Evolutionary conservation across 306 rosid genomes (phyloP).

Genomic region (Cyclanthera cordifolia): DNA sequence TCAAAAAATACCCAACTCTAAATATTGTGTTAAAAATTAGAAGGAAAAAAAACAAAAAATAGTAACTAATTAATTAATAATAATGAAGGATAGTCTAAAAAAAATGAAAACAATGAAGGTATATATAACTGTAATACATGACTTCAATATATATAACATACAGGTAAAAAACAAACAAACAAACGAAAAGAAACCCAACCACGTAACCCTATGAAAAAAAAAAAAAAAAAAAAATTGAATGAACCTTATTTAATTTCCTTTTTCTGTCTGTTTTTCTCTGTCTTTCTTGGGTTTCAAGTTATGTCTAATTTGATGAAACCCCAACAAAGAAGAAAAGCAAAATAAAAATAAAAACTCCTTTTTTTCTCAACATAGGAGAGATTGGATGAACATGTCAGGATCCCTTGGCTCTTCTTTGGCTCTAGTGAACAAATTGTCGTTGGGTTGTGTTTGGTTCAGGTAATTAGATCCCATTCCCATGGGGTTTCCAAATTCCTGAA

Average conservation of each 20-base stretch:
- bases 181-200: neutral
- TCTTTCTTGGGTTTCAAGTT: neutral
- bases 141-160: neutral
- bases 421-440: constrained; percentile 32
- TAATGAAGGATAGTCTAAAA: neutral
- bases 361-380: constrained; percentile 41
- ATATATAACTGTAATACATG: neutral
- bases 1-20: too few species aligned
- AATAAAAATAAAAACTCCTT: too few species aligned
- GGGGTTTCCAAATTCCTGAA: constrained; percentile 37
- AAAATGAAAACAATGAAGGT: neutral
- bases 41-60: neutral
- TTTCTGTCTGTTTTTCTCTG: neutral
- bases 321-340: neutral
- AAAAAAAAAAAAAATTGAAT: constrained; percentile 2
- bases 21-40: too few species aligned
- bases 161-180: neutral
- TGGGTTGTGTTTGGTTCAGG: constrained; percentile 36
- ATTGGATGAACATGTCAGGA: constrained; percentile 47
- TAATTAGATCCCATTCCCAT: constrained; percentile 26
- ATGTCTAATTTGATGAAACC: neutral
- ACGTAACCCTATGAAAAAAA: neutral
- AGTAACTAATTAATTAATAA: neutral
- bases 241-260: neutral
- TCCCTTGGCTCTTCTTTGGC: constrained; percentile 80